Conservation (phyloP, 106 monocot genomes). For the Acorus gramineus region DNA sequence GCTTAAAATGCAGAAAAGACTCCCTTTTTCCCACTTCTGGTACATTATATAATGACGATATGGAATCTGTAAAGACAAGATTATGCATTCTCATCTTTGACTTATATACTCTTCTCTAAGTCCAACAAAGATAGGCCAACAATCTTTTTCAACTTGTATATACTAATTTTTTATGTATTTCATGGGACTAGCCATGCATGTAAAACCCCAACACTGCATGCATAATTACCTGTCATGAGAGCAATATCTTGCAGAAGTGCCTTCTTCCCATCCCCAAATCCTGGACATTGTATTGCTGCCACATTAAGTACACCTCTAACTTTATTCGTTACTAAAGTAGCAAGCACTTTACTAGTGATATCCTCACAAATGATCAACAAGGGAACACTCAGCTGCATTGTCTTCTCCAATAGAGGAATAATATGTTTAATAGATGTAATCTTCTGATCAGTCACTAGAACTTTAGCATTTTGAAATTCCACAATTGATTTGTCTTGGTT, state of each 20-base stretch:
- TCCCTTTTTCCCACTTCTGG: too few species aligned
- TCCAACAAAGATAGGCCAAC: too few species aligned
- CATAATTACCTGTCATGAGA: constrained; percentile 73
- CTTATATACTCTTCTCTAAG: too few species aligned
- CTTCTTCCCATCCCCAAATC: constrained; percentile 87
- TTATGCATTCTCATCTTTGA: too few species aligned
- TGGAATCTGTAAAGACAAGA: too few species aligned
- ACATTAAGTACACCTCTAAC: constrained; percentile 75
- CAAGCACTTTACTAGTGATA: constrained; percentile 64
- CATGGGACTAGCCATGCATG: too few species aligned
- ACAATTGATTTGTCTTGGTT: constrained; percentile 77
- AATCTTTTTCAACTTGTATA: not conserved
- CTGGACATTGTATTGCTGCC: constrained; percentile 86
- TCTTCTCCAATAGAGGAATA: constrained; percentile 76
- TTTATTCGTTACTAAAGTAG: constrained; percentile 78
- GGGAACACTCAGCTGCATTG: constrained; percentile 76
- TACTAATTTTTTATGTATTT: not conserved
- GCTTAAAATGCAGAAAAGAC: too few species aligned
- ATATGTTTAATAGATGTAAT: constrained; percentile 58
- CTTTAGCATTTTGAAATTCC: constrained; percentile 85
- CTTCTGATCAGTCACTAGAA: constrained; percentile 89
- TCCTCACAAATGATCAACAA: constrained; percentile 91
- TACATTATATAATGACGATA: too few species aligned
- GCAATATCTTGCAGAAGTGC: constrained; percentile 94
- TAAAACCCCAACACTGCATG: not conserved